These are phyloP conservation scores for Skeletonema costatum DNA, from an alignment of 108 stramenopile species.

Conservation along the genomic window DNA sequence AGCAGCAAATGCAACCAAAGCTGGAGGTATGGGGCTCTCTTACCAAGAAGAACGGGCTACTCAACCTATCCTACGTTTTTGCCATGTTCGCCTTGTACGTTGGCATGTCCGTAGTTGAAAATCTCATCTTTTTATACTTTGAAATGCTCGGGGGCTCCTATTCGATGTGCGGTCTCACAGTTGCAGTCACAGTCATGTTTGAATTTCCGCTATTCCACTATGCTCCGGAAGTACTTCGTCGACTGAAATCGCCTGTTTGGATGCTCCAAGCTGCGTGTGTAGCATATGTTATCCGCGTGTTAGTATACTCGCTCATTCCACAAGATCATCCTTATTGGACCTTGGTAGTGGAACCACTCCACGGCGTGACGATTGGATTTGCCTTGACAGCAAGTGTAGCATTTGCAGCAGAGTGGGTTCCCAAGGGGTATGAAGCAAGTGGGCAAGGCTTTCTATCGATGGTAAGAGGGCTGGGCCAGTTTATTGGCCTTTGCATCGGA, in stretches of 20 bases:
- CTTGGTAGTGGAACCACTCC: constrained; percentile 62
- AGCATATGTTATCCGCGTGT: constrained; percentile 58
- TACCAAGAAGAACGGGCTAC: constrained; percentile 17
- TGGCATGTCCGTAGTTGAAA: constrained; percentile 59
- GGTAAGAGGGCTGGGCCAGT: constrained; percentile 39
- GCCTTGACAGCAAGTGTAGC: constrained; percentile 48
- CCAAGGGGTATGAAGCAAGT: constrained; percentile 39
- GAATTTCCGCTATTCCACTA: constrained; percentile 70
- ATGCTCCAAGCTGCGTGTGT: constrained; percentile 48
- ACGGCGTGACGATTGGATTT: constrained; percentile 70
- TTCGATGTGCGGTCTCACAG: constrained; percentile 51
- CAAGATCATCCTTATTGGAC: constrained; percentile 43
- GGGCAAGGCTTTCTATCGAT: constrained; percentile 49
- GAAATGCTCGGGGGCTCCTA: constrained; percentile 49
- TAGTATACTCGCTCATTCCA: constrained; percentile 65
- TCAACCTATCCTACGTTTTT: constrained; percentile 37
- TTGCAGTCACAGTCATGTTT: constrained; percentile 66
- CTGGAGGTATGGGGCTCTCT: constrained; percentile 16
- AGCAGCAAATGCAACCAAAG: not conserved
- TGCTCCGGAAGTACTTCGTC: constrained; percentile 47
- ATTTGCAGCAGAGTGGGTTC: constrained; percentile 48
- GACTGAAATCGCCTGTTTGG: constrained; percentile 30
- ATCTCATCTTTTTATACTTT: constrained; percentile 58
- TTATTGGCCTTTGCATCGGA: constrained; percentile 51
- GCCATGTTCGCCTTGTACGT: constrained; percentile 49